These are phyloP conservation scores for Lachancea fermentati DNA, from an alignment of 805 yeast genomes.

Conservation along the genomic window DNA sequence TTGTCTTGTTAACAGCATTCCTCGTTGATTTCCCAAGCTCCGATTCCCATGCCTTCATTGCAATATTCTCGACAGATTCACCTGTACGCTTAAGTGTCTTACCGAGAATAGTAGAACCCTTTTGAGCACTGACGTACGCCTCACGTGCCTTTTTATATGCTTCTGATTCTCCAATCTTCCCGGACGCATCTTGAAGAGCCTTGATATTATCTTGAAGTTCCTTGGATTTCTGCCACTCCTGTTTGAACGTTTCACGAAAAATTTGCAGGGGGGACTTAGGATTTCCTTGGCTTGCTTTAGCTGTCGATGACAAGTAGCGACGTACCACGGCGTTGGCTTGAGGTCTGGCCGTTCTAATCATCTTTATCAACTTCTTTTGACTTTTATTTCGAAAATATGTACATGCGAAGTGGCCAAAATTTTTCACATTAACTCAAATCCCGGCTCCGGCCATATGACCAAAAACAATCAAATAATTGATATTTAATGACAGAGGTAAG, in stretches of 20 bases:
- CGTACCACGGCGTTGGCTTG: slow-evolving; percentile 6
- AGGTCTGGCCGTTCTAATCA: slow-evolving; percentile 7
- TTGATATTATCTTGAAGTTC: slow-evolving; percentile 91
- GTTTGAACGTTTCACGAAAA: slow-evolving; percentile 84
- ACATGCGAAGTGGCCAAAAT: slow-evolving; percentile 3
- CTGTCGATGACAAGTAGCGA: slow-evolving; percentile 13
- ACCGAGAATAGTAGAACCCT: slow-evolving; percentile 60
- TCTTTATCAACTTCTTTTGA: not conserved
- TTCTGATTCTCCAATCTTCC: slow-evolving; percentile 87
- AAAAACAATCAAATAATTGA: too few species aligned
- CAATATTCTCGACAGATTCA: slow-evolving; percentile 86
- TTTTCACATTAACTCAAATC: slow-evolving; percentile 1
- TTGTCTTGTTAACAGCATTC: slow-evolving; percentile 73
- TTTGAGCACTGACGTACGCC: slow-evolving; percentile 83
- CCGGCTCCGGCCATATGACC: not conserved
- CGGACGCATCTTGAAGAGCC: slow-evolving; percentile 93
- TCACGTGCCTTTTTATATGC: slow-evolving; percentile 91
- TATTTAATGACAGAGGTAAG: too few species aligned
- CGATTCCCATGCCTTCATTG: slow-evolving; percentile 92
- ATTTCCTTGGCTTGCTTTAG: slow-evolving; percentile 12
- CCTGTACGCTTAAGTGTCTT: slow-evolving; percentile 84
- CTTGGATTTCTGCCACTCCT: slow-evolving; percentile 84
- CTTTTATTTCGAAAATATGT: not conserved
- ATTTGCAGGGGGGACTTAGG: slow-evolving; percentile 74
- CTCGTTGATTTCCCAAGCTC: slow-evolving; percentile 89